A percentile compares a stretch with the other conserved stretches of the same genome.
Evolutionary conservation across 108 stramenopile genomes (phyloP).

Genomic region (Parietichytrium sp.): DNA sequence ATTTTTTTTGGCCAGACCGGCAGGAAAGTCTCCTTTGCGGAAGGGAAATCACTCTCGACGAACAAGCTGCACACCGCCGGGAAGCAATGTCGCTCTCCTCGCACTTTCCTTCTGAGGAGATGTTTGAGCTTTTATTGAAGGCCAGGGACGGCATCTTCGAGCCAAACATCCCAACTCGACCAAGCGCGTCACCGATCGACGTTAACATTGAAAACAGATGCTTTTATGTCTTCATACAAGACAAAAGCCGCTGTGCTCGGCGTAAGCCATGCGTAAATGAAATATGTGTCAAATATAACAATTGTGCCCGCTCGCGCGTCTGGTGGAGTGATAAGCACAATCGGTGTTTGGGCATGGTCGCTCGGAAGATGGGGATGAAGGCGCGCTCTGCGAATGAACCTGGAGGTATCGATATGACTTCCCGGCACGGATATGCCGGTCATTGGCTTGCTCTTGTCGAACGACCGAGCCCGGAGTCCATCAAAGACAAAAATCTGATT

Average conservation of each 20-base stretch:
- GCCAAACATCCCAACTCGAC: background rate
- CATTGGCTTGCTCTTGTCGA: slow-evolving; percentile 29
- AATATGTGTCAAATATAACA: slow-evolving; percentile 5
- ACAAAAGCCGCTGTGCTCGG: background rate
- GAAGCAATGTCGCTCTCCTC: too few relatives aligned
- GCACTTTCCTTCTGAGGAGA: too few relatives aligned
- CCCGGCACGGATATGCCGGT: slow-evolving; percentile 12
- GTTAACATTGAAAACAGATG: background rate
- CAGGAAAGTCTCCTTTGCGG: too few relatives aligned
- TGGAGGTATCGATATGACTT: background rate
- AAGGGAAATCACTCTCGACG: too few relatives aligned
- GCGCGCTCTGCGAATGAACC: slow-evolving; percentile 8
- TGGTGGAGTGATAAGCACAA: slow-evolving; percentile 19
- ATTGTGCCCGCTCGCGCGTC: background rate
- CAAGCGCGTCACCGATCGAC: slow-evolving; percentile 16
- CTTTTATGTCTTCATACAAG: background rate
- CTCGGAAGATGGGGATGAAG: slow-evolving; percentile 6
- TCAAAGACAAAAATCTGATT: background rate
- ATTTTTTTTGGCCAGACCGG: too few relatives aligned
- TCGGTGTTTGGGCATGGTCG: background rate
- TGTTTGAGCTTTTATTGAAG: slow-evolving; percentile 6
- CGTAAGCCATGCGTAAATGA: background rate
- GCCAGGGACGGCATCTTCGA: background rate
- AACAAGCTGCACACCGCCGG: too few relatives aligned
- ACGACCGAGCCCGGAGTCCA: background rate